Evolutionary conservation across 805 yeast species (phyloP).

Genomic region (Sporopachydermia lactativora): DNA sequence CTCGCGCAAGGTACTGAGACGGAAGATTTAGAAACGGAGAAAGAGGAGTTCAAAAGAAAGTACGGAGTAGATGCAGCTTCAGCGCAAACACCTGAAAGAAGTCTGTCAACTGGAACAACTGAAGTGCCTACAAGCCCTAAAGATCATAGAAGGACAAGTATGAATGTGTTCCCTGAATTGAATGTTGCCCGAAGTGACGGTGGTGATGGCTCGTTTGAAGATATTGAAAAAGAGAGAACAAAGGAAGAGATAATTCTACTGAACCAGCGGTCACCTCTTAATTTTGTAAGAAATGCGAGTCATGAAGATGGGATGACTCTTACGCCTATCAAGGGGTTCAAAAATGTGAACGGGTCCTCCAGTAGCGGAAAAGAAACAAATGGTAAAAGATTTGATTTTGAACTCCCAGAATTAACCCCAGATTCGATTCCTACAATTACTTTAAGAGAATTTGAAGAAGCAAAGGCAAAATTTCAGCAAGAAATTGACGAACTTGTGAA

Average conservation of each 20-base stretch:
- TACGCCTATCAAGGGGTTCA: neutral
- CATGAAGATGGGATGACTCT: neutral
- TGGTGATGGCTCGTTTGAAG: neutral
- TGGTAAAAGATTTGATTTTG: neutral
- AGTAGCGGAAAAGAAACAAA: neutral
- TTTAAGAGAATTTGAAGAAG: neutral
- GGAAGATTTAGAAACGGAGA: too few relatives aligned
- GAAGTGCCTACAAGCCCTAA: neutral
- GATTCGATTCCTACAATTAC: constrained; percentile 1
- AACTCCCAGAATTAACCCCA: neutral
- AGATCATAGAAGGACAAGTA: constrained; percentile 1
- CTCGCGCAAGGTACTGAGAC: too few relatives aligned
- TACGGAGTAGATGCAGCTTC: too few relatives aligned
- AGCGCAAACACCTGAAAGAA: neutral
- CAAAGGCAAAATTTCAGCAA: neutral
- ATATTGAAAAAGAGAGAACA: neutral
- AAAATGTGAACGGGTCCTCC: neutral
- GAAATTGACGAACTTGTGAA: neutral
- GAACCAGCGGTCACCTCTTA: neutral
- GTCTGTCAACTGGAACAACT: neutral
- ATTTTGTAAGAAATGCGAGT: neutral
- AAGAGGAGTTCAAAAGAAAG: too few relatives aligned
- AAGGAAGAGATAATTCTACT: neutral
- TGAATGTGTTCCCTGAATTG: neutral
- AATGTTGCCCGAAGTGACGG: neutral